Evolutionary conservation across 2,329 filamentous ascomycete species (phyloP).

Genomic region (Neurospora sp.): DNA sequence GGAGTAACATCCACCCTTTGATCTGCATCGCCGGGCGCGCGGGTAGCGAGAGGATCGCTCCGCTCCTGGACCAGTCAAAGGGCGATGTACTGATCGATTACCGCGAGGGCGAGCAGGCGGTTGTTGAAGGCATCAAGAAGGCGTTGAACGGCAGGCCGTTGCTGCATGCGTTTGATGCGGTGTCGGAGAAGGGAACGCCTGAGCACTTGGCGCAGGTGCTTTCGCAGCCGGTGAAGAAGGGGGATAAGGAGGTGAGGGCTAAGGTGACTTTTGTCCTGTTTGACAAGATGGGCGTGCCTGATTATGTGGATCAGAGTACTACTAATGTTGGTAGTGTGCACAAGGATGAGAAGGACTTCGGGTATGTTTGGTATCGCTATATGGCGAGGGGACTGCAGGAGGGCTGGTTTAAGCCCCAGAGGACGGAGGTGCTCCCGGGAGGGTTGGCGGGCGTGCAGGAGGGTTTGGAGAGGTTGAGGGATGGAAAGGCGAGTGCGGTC

Average conservation of each 20-base stretch:
- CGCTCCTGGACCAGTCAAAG: slow-evolving; percentile 39
- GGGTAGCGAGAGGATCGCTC: slow-evolving; percentile 31
- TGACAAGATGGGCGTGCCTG: slow-evolving; percentile 18
- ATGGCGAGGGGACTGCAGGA: slow-evolving; percentile 33
- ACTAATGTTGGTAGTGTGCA: slow-evolving; percentile 24
- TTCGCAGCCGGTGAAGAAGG: slow-evolving; percentile 8
- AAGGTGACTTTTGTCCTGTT: slow-evolving; percentile 30
- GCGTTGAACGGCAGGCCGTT: slow-evolving; percentile 30
- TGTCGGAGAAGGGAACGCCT: slow-evolving; percentile 41
- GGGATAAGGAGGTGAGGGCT: slow-evolving; percentile 14
- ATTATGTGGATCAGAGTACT: slow-evolving; percentile 11
- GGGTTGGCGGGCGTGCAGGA: slow-evolving; percentile 43
- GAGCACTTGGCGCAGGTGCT: slow-evolving; percentile 35
- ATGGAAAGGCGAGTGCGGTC: slow-evolving; percentile 49
- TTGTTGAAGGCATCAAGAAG: slow-evolving; percentile 34
- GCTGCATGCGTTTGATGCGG: slow-evolving; percentile 46
- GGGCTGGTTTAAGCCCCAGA: slow-evolving; percentile 40
- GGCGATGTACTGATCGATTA: slow-evolving; percentile 53
- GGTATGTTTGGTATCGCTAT: slow-evolving; percentile 22
- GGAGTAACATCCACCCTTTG: slow-evolving; percentile 49
- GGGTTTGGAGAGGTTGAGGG: slow-evolving; percentile 44
- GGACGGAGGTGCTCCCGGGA: slow-evolving; percentile 40
- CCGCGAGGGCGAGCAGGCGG: slow-evolving; percentile 41
- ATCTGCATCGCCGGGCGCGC: slow-evolving; percentile 49
- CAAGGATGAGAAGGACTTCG: slow-evolving; percentile 23